Conservation (phyloP, 352 stramenopile genomes). For the Phytophthora palmivora region DNA sequence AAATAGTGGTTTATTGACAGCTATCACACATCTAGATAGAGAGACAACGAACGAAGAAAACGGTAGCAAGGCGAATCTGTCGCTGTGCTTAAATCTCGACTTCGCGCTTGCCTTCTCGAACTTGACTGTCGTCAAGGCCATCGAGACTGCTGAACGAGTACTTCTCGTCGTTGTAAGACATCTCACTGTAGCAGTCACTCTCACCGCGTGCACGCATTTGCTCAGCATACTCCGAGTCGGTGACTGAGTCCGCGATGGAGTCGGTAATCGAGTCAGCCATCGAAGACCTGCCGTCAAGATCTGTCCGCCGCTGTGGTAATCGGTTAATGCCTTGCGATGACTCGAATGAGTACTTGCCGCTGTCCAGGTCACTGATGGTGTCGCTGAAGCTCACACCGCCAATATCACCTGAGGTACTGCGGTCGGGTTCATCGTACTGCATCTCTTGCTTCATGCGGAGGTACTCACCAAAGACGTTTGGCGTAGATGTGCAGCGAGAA, state of each 20-base stretch:
- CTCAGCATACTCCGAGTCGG: conserved; percentile 74
- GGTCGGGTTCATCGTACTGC: conserved; percentile 58
- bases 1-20: conserved; percentile 40
- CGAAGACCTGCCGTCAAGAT: conserved; percentile 40
- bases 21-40: conserved; percentile 32
- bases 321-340: conserved; percentile 46
- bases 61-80: neutral
- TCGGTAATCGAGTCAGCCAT: conserved; percentile 59
- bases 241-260: conserved; percentile 67
- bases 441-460: conserved; percentile 83
- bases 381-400: conserved; percentile 55
- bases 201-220: conserved; percentile 54
- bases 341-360: conserved; percentile 66
- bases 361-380: conserved; percentile 65
- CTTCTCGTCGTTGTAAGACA: conserved; percentile 87
- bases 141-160: conserved; percentile 73
- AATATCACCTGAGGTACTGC: conserved; percentile 31
- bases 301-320: conserved; percentile 16
- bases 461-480: conserved; percentile 79
- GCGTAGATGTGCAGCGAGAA: conserved; percentile 54
- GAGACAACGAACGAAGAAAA: conserved; percentile 10
- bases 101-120: conserved; percentile 55
- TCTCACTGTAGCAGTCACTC: conserved; percentile 80
- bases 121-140: conserved; percentile 44
- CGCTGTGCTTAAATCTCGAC: conserved; percentile 64